Evolutionary conservation across 1,284 basidiomycete genomes (phyloP).

Genomic region (Ceratobasidium sp.): DNA sequence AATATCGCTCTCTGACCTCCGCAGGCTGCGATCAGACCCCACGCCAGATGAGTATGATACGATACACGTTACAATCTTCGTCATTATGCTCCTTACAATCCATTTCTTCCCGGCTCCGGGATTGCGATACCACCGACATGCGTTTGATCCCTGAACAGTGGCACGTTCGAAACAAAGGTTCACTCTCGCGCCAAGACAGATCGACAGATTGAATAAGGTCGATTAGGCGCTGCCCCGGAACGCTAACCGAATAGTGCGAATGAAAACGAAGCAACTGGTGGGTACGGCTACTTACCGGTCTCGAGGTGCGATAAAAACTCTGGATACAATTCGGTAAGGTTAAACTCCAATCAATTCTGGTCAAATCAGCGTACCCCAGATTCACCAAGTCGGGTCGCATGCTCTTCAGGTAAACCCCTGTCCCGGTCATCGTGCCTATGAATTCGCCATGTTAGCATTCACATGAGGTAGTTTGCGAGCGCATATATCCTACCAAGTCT

Average conservation of each 20-base stretch:
- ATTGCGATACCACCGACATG: too few species aligned
- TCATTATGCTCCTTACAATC: too few species aligned
- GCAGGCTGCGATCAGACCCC: too few species aligned
- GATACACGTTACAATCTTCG: too few species aligned
- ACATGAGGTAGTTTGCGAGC: neutral
- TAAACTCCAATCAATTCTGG: neutral
- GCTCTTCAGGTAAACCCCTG: conserved; percentile 33
- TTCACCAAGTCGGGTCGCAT: conserved; percentile 32
- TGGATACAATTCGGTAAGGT: neutral
- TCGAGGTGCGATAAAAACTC: conserved; percentile 41
- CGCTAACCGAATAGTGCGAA: conserved; percentile 12
- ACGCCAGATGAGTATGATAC: too few species aligned
- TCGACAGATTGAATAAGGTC: conserved; percentile 44
- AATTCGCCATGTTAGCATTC: neutral
- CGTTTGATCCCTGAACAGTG: too few species aligned
- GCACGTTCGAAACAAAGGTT: too few species aligned
- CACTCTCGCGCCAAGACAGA: conserved; percentile 45
- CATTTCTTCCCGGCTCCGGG: too few species aligned
- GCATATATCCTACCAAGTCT: conserved; percentile 9
- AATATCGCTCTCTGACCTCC: too few species aligned
- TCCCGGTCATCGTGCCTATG: conserved; percentile 42
- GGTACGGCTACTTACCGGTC: conserved; percentile 25
- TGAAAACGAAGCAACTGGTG: neutral
- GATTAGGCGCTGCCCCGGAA: conserved; percentile 36
- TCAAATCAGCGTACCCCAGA: conserved; percentile 19